Evolutionary conservation across 2,329 filamentous ascomycete species (phyloP).

Genomic region (Lasiodiplodia sp.): DNA sequence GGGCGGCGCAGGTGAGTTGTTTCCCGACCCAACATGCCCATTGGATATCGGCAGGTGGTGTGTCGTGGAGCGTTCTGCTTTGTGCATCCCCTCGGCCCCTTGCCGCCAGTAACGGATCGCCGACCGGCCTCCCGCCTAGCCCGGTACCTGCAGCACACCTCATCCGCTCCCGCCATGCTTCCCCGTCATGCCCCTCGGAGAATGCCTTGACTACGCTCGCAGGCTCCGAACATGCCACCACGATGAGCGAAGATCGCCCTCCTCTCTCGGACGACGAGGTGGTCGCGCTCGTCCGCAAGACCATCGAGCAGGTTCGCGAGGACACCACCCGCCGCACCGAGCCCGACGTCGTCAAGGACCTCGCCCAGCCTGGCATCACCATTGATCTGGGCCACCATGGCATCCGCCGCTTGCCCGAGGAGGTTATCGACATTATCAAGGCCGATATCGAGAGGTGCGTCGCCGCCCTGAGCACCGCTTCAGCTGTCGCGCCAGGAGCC

Average conservation of each 20-base stretch:
- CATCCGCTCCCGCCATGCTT: constrained; percentile 9
- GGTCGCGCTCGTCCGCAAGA: constrained; percentile 69
- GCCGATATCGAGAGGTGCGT: constrained; percentile 73
- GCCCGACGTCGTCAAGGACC: constrained; percentile 63
- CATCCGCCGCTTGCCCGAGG: constrained; percentile 74
- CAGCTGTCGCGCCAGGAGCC: constrained; percentile 21
- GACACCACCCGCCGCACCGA: constrained; percentile 62
- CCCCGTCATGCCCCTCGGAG: constrained; percentile 21
- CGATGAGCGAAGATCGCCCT: constrained; percentile 48
- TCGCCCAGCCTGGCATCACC: constrained; percentile 72
- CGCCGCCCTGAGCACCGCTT: background rate
- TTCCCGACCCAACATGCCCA: background rate
- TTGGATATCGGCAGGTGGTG: constrained; percentile 3
- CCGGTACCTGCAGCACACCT: constrained; percentile 24
- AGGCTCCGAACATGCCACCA: constrained; percentile 28
- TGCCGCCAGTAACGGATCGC: constrained; percentile 17
- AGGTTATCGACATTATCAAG: constrained; percentile 78
- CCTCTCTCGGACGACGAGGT: constrained; percentile 68
- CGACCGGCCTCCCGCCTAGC: constrained; percentile 18
- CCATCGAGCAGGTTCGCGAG: constrained; percentile 71
- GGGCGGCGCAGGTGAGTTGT: constrained; percentile 11
- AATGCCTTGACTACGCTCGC: constrained; percentile 15
- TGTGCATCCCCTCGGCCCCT: constrained; percentile 13
- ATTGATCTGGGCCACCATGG: constrained; percentile 80
- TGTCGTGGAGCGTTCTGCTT: constrained; percentile 25